phyloP scores from a whole-genome alignment of 345 rosid genomes.

The Erodium maritimum region DNA sequence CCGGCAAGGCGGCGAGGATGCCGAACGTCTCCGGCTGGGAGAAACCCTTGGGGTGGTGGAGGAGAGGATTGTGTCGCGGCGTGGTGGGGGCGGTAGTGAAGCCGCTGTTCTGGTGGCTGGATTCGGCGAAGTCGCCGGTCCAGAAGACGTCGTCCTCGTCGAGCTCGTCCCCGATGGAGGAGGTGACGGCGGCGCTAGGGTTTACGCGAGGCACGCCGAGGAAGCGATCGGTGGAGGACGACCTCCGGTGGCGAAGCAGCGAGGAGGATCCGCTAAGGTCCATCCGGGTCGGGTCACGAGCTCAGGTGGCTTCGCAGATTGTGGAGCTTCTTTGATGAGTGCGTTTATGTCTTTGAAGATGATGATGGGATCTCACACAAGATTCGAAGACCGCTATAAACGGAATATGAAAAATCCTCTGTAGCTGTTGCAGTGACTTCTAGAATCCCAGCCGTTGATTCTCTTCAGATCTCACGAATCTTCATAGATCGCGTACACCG shows the following conservation, averaged over 20 bases:
- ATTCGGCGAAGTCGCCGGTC: slow-evolving; percentile 12
- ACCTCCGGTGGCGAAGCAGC: slow-evolving; percentile 12
- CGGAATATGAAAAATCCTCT: not conserved
- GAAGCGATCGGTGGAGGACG: slow-evolving; percentile 17
- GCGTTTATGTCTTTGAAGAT: too few relatives aligned
- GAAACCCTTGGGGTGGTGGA: slow-evolving; percentile 7
- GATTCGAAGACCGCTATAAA: not conserved
- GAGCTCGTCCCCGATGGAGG: slow-evolving; percentile 18
- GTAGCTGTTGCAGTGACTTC: not conserved
- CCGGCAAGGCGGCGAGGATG: slow-evolving; percentile 25
- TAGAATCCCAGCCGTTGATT: not conserved
- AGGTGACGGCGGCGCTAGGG: slow-evolving; percentile 6
- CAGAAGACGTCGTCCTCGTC: slow-evolving; percentile 26
- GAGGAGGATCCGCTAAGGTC: slow-evolving; percentile 12
- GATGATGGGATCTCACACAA: not conserved
- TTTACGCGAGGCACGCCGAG: slow-evolving; percentile 6
- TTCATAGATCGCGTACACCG: not conserved
- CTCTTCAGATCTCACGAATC: not conserved
- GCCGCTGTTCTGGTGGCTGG: not conserved
- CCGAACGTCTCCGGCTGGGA: slow-evolving; percentile 17
- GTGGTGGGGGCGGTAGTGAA: slow-evolving; percentile 8
- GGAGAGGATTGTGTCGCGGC: slow-evolving; percentile 4
- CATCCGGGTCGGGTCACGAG: slow-evolving; percentile 5
- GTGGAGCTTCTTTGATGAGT: not conserved
- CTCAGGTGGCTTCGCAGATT: not conserved